phyloP scores from a whole-genome alignment of 192 early-diverging fungal genomes.

The Podila verticillata region DNA sequence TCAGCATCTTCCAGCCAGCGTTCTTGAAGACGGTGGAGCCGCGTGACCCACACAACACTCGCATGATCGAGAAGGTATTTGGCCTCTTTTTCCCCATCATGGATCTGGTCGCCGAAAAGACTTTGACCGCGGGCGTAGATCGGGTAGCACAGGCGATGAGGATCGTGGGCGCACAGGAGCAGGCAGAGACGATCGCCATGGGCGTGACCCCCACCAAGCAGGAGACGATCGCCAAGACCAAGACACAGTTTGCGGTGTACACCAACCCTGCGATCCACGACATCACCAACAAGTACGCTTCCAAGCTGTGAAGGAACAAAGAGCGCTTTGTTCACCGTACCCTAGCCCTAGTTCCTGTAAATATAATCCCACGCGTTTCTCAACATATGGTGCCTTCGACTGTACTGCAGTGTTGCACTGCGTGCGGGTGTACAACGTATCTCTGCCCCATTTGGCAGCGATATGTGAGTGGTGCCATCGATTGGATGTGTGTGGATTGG shows the following conservation, averaged over 20 bases:
- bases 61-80: constrained; percentile 5
- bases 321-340: background rate
- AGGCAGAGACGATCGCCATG: constrained; percentile 7
- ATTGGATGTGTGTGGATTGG: background rate
- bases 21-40: constrained; percentile 59
- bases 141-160: constrained; percentile 32
- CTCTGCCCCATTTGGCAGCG: constrained; percentile 2
- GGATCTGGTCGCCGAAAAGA: constrained; percentile 24
- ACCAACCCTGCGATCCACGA: constrained; percentile 36
- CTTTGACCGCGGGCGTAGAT: constrained; percentile 13
- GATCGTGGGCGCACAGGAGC: constrained; percentile 8
- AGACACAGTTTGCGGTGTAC: constrained; percentile 18
- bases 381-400: background rate
- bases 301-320: background rate
- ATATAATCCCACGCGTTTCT: background rate
- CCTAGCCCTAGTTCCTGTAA: background rate
- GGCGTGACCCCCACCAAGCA: constrained; percentile 20
- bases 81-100: constrained; percentile 18
- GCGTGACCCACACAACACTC: background rate
- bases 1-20: constrained; percentile 72
- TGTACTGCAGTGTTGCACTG: background rate
- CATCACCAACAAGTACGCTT: constrained; percentile 24
- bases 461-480: background rate
- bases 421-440: background rate
- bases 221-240: constrained; percentile 14